Conservation (phyloP, 2,329 filamentous ascomycete genomes). For the Fusarium sp. region DNA sequence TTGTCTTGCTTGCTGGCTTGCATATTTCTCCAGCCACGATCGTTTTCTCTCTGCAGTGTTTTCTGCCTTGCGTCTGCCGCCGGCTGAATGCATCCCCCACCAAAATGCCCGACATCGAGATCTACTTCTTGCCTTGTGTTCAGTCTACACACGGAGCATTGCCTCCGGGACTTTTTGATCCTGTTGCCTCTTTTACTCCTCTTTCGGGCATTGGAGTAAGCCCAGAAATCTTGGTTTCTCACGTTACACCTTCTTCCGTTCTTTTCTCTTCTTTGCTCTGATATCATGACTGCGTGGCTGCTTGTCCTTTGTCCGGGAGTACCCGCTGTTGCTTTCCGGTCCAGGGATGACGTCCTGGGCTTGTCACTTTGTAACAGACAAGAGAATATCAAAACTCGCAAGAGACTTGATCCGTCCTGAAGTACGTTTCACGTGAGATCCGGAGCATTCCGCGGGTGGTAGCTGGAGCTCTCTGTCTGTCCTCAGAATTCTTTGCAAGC, state of each 20-base stretch:
- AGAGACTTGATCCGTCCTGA: slow-evolving; percentile 16
- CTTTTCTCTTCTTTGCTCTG: not conserved
- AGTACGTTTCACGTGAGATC: not conserved
- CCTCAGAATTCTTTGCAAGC: not conserved
- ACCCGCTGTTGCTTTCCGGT: slow-evolving; percentile 10
- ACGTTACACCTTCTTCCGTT: not conserved
- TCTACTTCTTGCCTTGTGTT: slow-evolving; percentile 27
- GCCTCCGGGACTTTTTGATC: slow-evolving; percentile 13
- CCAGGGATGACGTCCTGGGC: not conserved
- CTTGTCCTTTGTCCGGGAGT: slow-evolving; percentile 4
- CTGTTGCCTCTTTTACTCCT: not conserved
- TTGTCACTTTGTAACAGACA: not conserved
- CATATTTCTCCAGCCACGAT: not conserved
- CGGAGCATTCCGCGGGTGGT: not conserved
- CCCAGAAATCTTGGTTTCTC: slow-evolving; percentile 14
- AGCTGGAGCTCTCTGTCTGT: not conserved
- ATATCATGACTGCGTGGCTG: slow-evolving; percentile 17
- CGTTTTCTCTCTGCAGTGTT: not conserved
- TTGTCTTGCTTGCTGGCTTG: not conserved
- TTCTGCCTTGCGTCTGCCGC: not conserved
- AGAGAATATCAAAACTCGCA: slow-evolving; percentile 5
- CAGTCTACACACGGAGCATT: slow-evolving; percentile 25
- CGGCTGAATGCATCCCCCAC: slow-evolving; percentile 12
- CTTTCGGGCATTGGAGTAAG: not conserved
- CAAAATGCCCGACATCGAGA: slow-evolving; percentile 32